A percentile compares a stretch with the other conserved stretches of the same genome.
These are phyloP conservation scores for Ophiobolus disseminans DNA, from an alignment of 2,329 filamentous ascomycete species.

Conservation along the genomic window DNA sequence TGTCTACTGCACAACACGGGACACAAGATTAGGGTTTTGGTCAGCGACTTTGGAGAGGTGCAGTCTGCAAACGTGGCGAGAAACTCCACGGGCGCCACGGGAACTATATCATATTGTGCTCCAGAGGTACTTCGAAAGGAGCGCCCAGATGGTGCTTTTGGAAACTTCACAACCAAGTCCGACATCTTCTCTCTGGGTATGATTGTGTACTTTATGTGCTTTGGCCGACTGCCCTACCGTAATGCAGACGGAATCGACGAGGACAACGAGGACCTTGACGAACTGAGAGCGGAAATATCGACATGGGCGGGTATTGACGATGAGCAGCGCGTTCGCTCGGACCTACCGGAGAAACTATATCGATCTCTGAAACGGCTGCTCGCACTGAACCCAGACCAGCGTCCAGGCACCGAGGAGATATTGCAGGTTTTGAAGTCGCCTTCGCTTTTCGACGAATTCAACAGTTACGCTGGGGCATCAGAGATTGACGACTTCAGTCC, in stretches of 20 bases:
- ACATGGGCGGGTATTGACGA: conserved; percentile 88
- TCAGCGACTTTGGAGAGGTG: conserved; percentile 98
- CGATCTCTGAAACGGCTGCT: conserved; percentile 81
- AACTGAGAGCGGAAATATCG: conserved; percentile 83
- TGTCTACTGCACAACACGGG: conserved; percentile 84
- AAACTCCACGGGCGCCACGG: conserved; percentile 91
- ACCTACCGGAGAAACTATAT: conserved; percentile 87
- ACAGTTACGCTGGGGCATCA: conserved; percentile 47
- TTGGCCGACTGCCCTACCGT: conserved; percentile 83
- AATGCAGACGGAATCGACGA: conserved; percentile 86
- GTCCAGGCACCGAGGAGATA: conserved; percentile 87
- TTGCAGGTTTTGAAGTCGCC: conserved; percentile 77
- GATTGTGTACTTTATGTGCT: conserved; percentile 99
- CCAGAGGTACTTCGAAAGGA: conserved; percentile 84
- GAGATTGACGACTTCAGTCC: conserved; percentile 44
- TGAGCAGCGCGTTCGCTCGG: conserved; percentile 74
- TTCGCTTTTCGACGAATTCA: conserved; percentile 56
- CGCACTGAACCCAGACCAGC: conserved; percentile 74
- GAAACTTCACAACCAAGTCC: conserved; percentile 95
- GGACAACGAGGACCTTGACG: conserved; percentile 88
- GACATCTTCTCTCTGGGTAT: conserved; percentile 98
- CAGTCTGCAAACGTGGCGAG: conserved; percentile 81
- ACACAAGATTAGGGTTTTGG: conserved; percentile 76
- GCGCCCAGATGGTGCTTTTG: conserved; percentile 71
- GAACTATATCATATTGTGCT: conserved; percentile 96